Base-by-base conservation (phyloP, 257 asterid species). In the Solanum chmielewskii region DNA sequence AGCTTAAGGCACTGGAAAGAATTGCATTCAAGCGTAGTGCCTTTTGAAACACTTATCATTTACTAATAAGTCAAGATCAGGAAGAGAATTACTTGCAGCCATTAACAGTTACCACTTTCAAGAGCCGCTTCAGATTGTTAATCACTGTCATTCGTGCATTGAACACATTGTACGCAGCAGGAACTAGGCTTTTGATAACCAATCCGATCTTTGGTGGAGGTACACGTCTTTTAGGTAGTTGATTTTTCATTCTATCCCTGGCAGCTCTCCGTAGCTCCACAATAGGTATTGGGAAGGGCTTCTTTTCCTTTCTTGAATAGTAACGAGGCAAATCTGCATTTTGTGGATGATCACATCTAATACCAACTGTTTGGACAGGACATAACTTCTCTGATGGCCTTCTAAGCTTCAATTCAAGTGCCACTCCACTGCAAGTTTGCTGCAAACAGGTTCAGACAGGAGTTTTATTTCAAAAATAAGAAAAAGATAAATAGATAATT, bases 241-340 rank as follows among this genome's bases (percentile, higher is more conserved):
- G 90, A 47, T 94, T 95, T 88, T 94, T 97, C 90, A 92, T 77
- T 93, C 98, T 96, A 91, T 93, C 95, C 88, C 99, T 90, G 35
- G 99, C 99, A 89, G 93, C 94, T 88, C 99, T 90, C 15, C 99
- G 89, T 91, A 96, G 89, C 92, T 97, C 99, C 73, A 95, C 91
- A 45, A 97, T 86, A 87, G 99, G 99, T 89, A 96, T 89, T 15
- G 99, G 98, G 89, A 97, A 97, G 37, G 99, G 99, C 93, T 95
- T 97, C 92, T 94, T 97, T 90, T 94, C 98, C 85, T 91, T 97
- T 90, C 89, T 95, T 20, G 99, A 94, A 90, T 93, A 93, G 89
- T 94, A 91, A 80, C 95, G 98, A 85, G 99, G 99, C 23, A 96
- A 91, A 92, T 97, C 99, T 85, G 96, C 92, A 93, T 97, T 97